phyloP scores from a whole-genome alignment of 2,329 filamentous ascomycete species.

The Fusarium armeniacum region DNA sequence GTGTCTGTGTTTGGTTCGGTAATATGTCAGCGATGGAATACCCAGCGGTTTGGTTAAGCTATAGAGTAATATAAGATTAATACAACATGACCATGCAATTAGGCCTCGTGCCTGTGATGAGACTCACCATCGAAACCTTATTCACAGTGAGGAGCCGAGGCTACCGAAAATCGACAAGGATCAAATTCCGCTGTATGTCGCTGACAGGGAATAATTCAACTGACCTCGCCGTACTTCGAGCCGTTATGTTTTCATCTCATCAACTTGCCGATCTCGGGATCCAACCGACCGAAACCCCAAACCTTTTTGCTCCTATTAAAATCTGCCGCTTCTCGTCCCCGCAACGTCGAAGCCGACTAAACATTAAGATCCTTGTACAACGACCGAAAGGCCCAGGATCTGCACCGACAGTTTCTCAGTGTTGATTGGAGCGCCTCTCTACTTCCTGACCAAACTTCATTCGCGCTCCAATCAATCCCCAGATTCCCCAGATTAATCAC shows the following conservation, averaged over 20 bases:
- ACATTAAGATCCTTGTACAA: conserved; percentile 20
- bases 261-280: conserved; percentile 34
- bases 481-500: conserved; percentile 32
- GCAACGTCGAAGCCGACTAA: conserved; percentile 11
- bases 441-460: background rate
- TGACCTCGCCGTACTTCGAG: background rate
- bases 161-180: conserved; percentile 16
- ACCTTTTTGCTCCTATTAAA: conserved; percentile 37
- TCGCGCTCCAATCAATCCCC: conserved; percentile 41
- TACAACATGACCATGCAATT: background rate
- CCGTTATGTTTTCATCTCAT: background rate
- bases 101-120: conserved; percentile 17
- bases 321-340: conserved; percentile 15
- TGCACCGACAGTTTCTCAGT: background rate
- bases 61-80: background rate
- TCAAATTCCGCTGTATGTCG: background rate
- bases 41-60: conserved; percentile 15
- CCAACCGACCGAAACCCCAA: conserved; percentile 9
- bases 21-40: background rate
- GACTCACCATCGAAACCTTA: conserved; percentile 14
- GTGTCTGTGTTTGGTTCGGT: background rate
- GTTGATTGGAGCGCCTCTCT: conserved; percentile 38
- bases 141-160: conserved; percentile 10
- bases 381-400: conserved; percentile 24
- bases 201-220: background rate